A percentile compares a stretch with the other conserved stretches of the same genome.
Evolutionary conservation across 768 basidiomycete genomes (phyloP).

Genomic region (Termitomyces sp.): DNA sequence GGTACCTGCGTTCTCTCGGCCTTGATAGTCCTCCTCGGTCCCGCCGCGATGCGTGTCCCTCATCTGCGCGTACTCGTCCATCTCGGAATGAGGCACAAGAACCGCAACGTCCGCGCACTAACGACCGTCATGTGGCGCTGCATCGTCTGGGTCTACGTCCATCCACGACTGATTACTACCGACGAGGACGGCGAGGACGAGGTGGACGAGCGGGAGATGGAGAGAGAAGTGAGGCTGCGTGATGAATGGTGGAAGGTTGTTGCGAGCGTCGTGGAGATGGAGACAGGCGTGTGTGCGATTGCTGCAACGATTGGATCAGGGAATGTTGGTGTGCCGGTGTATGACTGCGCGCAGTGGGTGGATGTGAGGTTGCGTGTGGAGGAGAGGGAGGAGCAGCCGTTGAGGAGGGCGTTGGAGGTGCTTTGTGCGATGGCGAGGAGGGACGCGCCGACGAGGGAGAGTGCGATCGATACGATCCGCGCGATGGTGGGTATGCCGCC

Average conservation of each 20-base stretch:
- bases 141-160: conserved; percentile 61
- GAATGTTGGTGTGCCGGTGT: conserved; percentile 8
- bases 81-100: conserved; percentile 54
- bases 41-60: conserved; percentile 40
- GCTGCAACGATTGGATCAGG: conserved; percentile 11
- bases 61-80: conserved; percentile 45
- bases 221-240: conserved; percentile 17
- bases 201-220: conserved; percentile 21
- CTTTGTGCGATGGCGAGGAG: conserved; percentile 53
- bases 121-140: conserved; percentile 62
- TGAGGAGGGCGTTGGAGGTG: conserved; percentile 42
- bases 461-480: conserved; percentile 48
- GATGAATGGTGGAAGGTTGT: conserved; percentile 39
- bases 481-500: conserved; percentile 25
- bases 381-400: conserved; percentile 30
- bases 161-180: conserved; percentile 33
- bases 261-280: conserved; percentile 28
- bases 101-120: conserved; percentile 57
- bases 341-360: conserved; percentile 1
- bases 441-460: conserved; percentile 43
- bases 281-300: conserved; percentile 14
- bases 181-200: conserved; percentile 23
- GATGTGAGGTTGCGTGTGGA: conserved; percentile 26
- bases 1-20: conserved; percentile 60
- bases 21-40: conserved; percentile 61